phyloP scores from a whole-genome alignment of 441 rosid species.

The Kokia cookei region DNA sequence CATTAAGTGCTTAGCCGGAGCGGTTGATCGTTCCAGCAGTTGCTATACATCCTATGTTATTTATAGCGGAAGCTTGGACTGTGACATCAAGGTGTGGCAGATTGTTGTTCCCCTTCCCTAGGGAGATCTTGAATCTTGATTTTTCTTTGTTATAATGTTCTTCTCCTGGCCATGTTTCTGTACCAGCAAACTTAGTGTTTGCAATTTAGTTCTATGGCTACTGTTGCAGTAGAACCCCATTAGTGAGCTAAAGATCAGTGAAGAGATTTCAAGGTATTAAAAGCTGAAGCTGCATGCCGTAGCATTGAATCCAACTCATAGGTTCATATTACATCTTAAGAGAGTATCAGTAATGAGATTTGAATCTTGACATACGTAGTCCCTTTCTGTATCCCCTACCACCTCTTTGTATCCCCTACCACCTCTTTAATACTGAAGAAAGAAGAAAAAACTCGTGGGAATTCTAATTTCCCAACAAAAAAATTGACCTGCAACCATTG shows the following conservation, averaged over 20 bases:
- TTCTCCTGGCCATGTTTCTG: not conserved
- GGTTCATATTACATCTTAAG: not conserved
- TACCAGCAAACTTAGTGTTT: not conserved
- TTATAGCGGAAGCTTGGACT: constrained; percentile 86
- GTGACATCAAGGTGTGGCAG: constrained; percentile 84
- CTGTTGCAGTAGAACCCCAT: not conserved
- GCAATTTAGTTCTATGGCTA: not conserved
- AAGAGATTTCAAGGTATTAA: not conserved
- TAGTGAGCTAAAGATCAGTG: not conserved
- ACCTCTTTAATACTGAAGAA: not conserved
- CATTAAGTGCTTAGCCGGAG: constrained; percentile 77
- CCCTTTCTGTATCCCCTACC: not conserved
- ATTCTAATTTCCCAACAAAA: not conserved
- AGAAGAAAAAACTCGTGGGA: not conserved
- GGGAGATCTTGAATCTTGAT: not conserved
- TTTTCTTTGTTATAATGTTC: not conserved
- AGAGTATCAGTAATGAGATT: too few relatives aligned
- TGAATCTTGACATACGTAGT: not conserved
- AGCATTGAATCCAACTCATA: not conserved
- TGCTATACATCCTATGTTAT: constrained; percentile 37
- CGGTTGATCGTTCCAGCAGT: constrained; percentile 25
- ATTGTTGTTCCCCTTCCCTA: constrained; percentile 36
- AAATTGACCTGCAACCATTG: not conserved
- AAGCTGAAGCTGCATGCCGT: not conserved
- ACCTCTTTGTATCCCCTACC: not conserved